Evolutionary conservation across 1,284 basidiomycete genomes (phyloP), one percentile per base, ranked within the genome.

Genomic region (Trametes sp.): DNA sequence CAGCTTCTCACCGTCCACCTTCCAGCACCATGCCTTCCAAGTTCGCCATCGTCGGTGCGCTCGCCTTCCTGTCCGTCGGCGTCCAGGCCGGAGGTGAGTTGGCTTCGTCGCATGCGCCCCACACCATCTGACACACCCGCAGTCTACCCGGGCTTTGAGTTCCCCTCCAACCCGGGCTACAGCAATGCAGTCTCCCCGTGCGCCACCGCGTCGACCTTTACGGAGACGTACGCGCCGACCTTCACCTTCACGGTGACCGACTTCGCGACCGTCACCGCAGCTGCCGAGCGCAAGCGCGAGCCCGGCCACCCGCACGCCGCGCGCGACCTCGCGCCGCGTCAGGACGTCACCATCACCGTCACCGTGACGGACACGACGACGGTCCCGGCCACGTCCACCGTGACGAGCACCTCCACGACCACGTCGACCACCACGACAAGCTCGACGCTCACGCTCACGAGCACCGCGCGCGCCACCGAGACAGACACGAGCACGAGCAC

Each of bases 41-140:
- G 58, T n/a, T 59, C 28, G 58, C 58, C 14, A 49, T 54, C 44
- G 44, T 59, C 45, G 35, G 33, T 13, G 58, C 58, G 19, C 51
- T 59, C 58, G 44, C 58, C 24, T 23, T 26, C 13, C 50, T 59
- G 26, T 59, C 33, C 58, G 44, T 59, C 21, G 58, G 58, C 10
- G 35, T 59, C 10, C 42, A 59, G 4, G 58, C 58, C 1, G 51
- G 54, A n/a, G 58, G 57, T 59, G 24, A 46, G 38, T n/a, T n/a
- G n/a, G n/a, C n/a, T n/a, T n/a, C n/a, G n/a, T n/a, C n/a, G n/a
- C n/a, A n/a, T n/a, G n/a, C n/a, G n/a, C n/a, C n/a, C n/a, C n/a
- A n/a, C n/a, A n/a, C n/a, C n/a, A n/a, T n/a, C n/a, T n/a, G n/a
- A n/a, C n/a, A n/a, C n/a, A n/a, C n/a, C n/a, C 24, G 9, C 23